Base-by-base conservation (phyloP, 2,329 filamentous ascomycete genomes). In the Claviceps purpurea region DNA sequence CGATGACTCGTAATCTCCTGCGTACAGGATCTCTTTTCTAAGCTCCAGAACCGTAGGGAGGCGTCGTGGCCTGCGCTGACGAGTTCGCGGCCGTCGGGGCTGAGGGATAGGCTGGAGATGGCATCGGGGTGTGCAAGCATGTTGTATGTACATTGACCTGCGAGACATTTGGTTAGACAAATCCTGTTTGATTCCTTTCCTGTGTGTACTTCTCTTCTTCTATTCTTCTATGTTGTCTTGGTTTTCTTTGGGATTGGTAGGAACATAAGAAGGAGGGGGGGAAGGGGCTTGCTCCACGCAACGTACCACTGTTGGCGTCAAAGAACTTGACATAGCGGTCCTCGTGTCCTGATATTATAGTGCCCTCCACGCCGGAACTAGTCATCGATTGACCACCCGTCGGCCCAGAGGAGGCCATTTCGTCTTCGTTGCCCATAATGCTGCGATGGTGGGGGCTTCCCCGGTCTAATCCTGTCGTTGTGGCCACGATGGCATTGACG, bases 131-230 rank as follows among this genome's bases (percentile, higher is more conserved):
- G 93, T 5, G 93, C 93, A 54, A 97, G 81, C 93, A 98, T 98
- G 62, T 87, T 94, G 70, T 98, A 98, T 57, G 93, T 97, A 71
- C 90, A 96, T 89, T 98, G 93, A 53, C 93, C 93, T 97, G 58
- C n/a, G 10, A 34, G 30, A 34, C 3, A 34, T 11, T 34, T 10
- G 11, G 30, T 34, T 34, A 34, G 30, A 3, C 10, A 34, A 34
- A 18, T 18, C 18, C 18, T 18, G 18, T 18, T 18, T 18, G 18
- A 1, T 18, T 18, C 18, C 10, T 41, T 18, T 41, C 10, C 5
- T 41, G 8, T 20, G 10, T 41, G 7, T 41, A 4, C 16, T 41
- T 13, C 4, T 42, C 13, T 42, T 22, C 41, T 22, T 7, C 10
- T 6, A 11, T 42, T 22, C 41, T 22, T 7, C 10, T 6, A 11